These are phyloP conservation scores for Gaeumannomyces sp. DNA, from an alignment of 2,329 filamentous ascomycete genomes.

Conservation along the genomic window DNA sequence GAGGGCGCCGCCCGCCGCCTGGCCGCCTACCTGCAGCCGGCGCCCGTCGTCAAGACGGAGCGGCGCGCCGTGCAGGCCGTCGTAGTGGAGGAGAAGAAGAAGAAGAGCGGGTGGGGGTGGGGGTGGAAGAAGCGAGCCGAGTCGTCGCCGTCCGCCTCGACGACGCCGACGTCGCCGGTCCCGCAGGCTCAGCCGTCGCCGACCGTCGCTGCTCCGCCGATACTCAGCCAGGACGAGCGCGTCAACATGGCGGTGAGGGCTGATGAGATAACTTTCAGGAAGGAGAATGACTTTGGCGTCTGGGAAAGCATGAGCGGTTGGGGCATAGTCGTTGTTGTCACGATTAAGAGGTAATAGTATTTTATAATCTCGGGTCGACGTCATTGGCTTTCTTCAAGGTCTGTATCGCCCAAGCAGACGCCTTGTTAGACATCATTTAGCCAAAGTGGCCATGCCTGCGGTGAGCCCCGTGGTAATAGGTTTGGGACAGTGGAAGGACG, in stretches of 20 bases:
- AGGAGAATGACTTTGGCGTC: conserved; percentile 44
- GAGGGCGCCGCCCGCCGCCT: conserved; percentile 39
- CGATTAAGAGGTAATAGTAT: conserved; percentile 13
- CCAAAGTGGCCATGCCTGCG: too few relatives aligned
- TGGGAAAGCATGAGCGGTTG: conserved; percentile 45
- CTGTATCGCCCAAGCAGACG: background rate
- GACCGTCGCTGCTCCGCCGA: background rate
- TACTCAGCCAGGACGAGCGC: conserved; percentile 16
- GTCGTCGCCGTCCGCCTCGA: conserved; percentile 11
- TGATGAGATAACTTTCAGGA: conserved; percentile 44
- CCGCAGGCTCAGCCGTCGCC: background rate
- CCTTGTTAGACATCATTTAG: too few relatives aligned
- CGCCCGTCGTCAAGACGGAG: conserved; percentile 18
- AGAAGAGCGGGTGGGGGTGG: conserved; percentile 27
- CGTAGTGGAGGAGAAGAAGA: conserved; percentile 27
- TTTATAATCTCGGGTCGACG: background rate
- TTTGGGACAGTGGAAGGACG: background rate
- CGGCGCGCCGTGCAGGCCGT: conserved; percentile 24
- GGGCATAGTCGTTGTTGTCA: conserved; percentile 39
- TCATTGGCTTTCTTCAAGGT: background rate
- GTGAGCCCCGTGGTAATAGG: too few relatives aligned
- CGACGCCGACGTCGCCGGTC: conserved; percentile 13
- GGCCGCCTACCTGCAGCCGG: conserved; percentile 36
- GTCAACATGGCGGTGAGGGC: conserved; percentile 36
- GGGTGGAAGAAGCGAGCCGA: conserved; percentile 20